Conservation (phyloP, 202 grass and related monocot species). For the Elaeis oleifera region DNA sequence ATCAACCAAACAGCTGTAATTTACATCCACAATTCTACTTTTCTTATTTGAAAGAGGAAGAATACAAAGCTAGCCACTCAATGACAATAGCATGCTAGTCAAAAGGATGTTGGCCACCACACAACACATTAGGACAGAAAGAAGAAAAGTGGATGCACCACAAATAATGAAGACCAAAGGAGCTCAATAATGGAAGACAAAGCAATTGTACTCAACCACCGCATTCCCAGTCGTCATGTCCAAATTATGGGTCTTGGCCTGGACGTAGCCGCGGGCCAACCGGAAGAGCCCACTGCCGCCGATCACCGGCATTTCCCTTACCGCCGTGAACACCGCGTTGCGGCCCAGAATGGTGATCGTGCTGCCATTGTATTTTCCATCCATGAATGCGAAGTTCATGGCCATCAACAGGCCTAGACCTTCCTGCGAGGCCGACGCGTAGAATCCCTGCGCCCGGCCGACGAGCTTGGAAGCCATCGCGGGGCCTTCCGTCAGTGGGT, state of each 20-base stretch:
- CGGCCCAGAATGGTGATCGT: conserved; percentile 36
- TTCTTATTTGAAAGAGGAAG: no score
- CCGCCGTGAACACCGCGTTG: conserved; percentile 18
- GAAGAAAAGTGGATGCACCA: no score
- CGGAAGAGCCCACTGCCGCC: conserved; percentile 56
- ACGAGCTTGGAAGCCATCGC: background rate
- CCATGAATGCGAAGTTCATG: conserved; percentile 27
- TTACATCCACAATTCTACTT: no score
- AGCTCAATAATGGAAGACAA: no score
- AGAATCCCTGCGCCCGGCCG: conserved; percentile 27
- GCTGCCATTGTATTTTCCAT: conserved; percentile 21
- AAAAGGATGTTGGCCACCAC: no score
- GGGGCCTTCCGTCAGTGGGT: conserved; percentile 23
- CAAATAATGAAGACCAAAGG: no score
- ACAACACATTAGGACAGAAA: no score
- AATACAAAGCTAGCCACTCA: no score
- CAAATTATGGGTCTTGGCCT: conserved; percentile 33
- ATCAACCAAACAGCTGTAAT: no score
- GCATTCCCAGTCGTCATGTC: background rate
- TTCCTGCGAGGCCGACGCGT: background rate
- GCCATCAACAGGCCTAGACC: conserved; percentile 10
- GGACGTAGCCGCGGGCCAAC: conserved; percentile 55
- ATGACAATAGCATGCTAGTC: no score
- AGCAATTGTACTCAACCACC: background rate
- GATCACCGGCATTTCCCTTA: conserved; percentile 51